These are phyloP conservation scores for Microdochium nivale DNA, from an alignment of 2,329 filamentous ascomycete species.

Conservation along the genomic window DNA sequence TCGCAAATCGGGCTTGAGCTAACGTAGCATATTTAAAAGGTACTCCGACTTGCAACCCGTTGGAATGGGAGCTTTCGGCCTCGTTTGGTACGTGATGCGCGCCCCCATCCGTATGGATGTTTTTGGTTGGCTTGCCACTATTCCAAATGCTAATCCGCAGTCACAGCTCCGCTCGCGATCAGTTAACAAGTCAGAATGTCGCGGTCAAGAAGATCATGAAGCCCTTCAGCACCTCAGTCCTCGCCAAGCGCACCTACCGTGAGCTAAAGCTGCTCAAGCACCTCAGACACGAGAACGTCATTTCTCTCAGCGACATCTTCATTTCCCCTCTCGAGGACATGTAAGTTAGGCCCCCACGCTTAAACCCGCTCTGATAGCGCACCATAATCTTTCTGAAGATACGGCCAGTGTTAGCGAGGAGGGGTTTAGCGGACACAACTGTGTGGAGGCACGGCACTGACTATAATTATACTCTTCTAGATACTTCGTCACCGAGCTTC, in stretches of 20 bases:
- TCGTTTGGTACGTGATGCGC: constrained; percentile 70
- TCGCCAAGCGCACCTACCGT: constrained; percentile 95
- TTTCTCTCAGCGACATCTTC: constrained; percentile 98
- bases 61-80: constrained; percentile 96
- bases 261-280: constrained; percentile 98
- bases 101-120: constrained; percentile 1
- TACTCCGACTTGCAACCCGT: constrained; percentile 98
- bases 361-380: too few species aligned
- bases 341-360: constrained; percentile 43
- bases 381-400: too few species aligned
- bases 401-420: too few species aligned
- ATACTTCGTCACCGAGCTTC: constrained; percentile 96
- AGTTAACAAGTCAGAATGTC: constrained; percentile 93
- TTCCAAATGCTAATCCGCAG: constrained; percentile 8
- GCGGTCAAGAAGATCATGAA: constrained; percentile 99
- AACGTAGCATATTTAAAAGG: constrained; percentile 37
- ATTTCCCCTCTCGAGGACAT: constrained; percentile 98
- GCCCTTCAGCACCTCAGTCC: constrained; percentile 97
- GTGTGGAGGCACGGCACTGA: not conserved
- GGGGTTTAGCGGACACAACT: not conserved
- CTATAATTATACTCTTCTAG: constrained; percentile 32
- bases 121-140: constrained; percentile 3
- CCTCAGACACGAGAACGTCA: constrained; percentile 95
- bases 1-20: constrained; percentile 10
- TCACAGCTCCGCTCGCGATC: constrained; percentile 84